These are phyloP conservation scores for Cubamyces sp. DNA, from an alignment of 768 basidiomycete species.

Conservation along the genomic window DNA sequence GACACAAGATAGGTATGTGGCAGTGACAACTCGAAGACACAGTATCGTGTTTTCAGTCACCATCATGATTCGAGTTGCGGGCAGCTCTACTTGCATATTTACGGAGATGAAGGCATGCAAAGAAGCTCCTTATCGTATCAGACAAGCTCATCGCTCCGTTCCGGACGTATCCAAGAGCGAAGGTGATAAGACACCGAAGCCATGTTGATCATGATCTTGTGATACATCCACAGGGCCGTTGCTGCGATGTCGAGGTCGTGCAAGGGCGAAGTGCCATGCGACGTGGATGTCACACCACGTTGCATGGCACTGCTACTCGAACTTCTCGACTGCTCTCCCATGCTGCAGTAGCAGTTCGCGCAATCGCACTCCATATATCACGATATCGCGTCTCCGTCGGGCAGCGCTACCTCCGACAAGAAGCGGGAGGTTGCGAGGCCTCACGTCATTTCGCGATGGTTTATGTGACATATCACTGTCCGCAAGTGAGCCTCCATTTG, in stretches of 20 bases:
- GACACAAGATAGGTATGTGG: no score
- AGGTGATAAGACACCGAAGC: slow-evolving; percentile 4
- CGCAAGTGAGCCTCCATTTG: no score
- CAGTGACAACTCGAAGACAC: no score
- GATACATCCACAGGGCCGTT: not conserved
- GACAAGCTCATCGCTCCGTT: not conserved
- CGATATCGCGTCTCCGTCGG: slow-evolving; percentile 17
- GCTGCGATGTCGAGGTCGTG: slow-evolving; percentile 7
- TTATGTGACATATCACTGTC: not conserved
- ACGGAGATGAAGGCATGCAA: not conserved
- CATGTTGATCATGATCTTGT: slow-evolving; percentile 1
- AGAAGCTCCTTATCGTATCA: slow-evolving; percentile 2
- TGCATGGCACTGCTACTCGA: not conserved
- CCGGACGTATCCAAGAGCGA: not conserved
- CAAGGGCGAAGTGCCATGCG: slow-evolving; percentile 7
- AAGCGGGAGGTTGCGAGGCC: not conserved
- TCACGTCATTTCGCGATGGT: slow-evolving; percentile 3
- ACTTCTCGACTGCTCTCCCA: not conserved
- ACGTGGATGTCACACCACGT: not conserved
- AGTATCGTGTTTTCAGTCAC: no score
- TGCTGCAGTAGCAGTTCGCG: not conserved
- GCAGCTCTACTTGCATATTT: no score
- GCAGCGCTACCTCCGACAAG: not conserved
- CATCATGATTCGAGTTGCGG: no score
- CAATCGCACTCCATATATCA: not conserved